Conservation (phyloP, 495 filamentous ascomycete genomes). For the Penicillium dipodomyicola region DNA sequence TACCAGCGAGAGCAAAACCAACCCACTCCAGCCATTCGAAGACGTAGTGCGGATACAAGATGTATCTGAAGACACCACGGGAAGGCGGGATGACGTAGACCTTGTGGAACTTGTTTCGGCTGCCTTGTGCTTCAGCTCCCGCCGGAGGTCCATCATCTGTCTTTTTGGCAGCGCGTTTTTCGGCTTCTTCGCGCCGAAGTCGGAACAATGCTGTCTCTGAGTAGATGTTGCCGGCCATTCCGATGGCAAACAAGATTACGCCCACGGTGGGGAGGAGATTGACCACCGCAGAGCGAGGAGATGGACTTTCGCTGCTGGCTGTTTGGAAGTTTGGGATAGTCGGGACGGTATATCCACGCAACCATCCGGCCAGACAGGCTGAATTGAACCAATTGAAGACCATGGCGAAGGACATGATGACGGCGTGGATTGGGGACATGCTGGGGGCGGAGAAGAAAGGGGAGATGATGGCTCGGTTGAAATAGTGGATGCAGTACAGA, state of each 20-base stretch:
- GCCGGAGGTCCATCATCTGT: constrained; percentile 34
- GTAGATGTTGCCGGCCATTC: constrained; percentile 77
- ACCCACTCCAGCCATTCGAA: constrained; percentile 96
- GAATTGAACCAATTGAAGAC: constrained; percentile 80
- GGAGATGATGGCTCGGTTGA: constrained; percentile 79
- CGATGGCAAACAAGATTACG: constrained; percentile 60
- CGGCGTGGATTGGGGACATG: constrained; percentile 81
- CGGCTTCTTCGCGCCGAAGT: constrained; percentile 56
- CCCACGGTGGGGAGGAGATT: constrained; percentile 39
- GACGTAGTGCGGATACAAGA: constrained; percentile 91
- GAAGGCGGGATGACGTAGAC: constrained; percentile 87
- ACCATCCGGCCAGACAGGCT: constrained; percentile 71
- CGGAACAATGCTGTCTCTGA: constrained; percentile 59
- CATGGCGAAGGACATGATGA: constrained; percentile 59
- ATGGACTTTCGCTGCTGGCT: constrained; percentile 4
- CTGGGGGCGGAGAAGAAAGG: constrained; percentile 77
- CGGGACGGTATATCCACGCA: constrained; percentile 53
- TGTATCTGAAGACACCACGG: constrained; percentile 73
- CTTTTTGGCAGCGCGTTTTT: constrained; percentile 43
- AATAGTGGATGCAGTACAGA: constrained; percentile 68
- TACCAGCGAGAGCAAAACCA: constrained; percentile 74
- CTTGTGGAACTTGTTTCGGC: constrained; percentile 56
- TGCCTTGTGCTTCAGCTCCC: constrained; percentile 23
- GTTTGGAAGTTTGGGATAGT: constrained; percentile 27
- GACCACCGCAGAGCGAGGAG: constrained; percentile 4